Conservation (phyloP, 345 rosid genomes). For the Eutrema heterophyllum region DNA sequence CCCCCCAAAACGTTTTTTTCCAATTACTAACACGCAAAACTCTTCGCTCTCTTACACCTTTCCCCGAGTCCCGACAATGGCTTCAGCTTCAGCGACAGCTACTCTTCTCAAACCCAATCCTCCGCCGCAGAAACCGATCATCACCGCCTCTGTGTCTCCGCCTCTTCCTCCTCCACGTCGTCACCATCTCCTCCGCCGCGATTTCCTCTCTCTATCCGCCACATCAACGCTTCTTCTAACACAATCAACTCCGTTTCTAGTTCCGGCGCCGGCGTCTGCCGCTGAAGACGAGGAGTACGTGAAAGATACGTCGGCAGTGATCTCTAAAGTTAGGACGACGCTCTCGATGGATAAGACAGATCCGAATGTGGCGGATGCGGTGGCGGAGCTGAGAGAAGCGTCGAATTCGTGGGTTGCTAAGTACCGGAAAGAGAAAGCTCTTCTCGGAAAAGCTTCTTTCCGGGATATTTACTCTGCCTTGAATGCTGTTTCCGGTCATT, state of each 20-base stretch:
- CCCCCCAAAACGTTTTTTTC: neutral
- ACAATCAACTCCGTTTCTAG: slow-evolving; percentile 20
- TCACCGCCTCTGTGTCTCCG: slow-evolving; percentile 13
- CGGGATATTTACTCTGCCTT: slow-evolving; percentile 86
- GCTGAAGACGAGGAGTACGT: slow-evolving; percentile 75
- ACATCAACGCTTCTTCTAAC: slow-evolving; percentile 25
- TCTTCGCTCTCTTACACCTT: neutral
- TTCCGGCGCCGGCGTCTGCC: slow-evolving; percentile 39
- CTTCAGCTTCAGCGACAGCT: slow-evolving; percentile 71
- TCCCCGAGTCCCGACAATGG: slow-evolving; percentile 38
- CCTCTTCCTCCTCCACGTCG: neutral
- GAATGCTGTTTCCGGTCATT: slow-evolving; percentile 90
- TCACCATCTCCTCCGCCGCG: slow-evolving; percentile 45
- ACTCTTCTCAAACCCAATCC: slow-evolving; percentile 55
- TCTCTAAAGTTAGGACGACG: slow-evolving; percentile 64
- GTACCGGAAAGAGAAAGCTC: slow-evolving; percentile 85
- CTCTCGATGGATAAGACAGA: slow-evolving; percentile 68
- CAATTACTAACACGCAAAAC: slow-evolving; percentile 8
- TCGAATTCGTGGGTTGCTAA: slow-evolving; percentile 95
- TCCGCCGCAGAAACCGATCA: slow-evolving; percentile 25
- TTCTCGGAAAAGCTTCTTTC: slow-evolving; percentile 71
- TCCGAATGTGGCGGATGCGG: slow-evolving; percentile 73
- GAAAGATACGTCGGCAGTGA: slow-evolving; percentile 72
- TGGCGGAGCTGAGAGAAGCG: slow-evolving; percentile 66
- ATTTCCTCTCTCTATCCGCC: slow-evolving; percentile 43